Conservation (phyloP, 2,329 filamentous ascomycete genomes). For the Penicillium hordei region DNA sequence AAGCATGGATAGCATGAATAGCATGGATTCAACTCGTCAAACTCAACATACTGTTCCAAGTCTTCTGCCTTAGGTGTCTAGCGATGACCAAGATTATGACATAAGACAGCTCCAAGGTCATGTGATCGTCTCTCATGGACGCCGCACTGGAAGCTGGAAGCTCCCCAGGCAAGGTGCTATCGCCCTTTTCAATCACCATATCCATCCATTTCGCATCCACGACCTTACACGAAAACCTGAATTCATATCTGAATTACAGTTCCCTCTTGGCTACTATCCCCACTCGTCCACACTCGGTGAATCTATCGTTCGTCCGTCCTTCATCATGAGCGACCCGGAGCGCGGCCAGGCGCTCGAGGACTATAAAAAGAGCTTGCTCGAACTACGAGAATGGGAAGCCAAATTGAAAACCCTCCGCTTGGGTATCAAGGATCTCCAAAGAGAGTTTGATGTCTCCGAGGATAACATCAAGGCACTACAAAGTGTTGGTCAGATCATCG, state of each 20-base stretch:
- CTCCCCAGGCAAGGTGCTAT: constrained; percentile 28
- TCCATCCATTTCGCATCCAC: constrained; percentile 11
- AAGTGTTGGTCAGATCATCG: constrained; percentile 98
- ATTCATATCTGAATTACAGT: not conserved
- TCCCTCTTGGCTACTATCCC: not conserved
- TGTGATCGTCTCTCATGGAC: constrained; percentile 22
- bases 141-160: constrained; percentile 30
- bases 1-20: too few relatives aligned
- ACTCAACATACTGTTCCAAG: too few relatives aligned
- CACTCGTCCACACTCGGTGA: constrained; percentile 1
- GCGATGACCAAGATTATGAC: constrained; percentile 17
- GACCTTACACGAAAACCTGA: not conserved
- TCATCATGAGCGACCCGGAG: constrained; percentile 52
- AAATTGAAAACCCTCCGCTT: constrained; percentile 92
- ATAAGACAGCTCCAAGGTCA: constrained; percentile 16
- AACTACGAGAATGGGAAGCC: constrained; percentile 97
- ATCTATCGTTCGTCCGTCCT: constrained; percentile 11
- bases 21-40: too few relatives aligned
- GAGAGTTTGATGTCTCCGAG: constrained; percentile 94
- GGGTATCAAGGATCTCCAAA: constrained; percentile 93
- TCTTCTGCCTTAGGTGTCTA: constrained; percentile 6
- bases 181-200: constrained; percentile 18
- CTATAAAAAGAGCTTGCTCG: constrained; percentile 79
- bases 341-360: constrained; percentile 69
- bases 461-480: constrained; percentile 99